Evolutionary conservation across 192 early-diverging fungal genomes (phyloP), one percentile per base, ranked within the genome.

Genomic region (Thamnidium elegans): DNA sequence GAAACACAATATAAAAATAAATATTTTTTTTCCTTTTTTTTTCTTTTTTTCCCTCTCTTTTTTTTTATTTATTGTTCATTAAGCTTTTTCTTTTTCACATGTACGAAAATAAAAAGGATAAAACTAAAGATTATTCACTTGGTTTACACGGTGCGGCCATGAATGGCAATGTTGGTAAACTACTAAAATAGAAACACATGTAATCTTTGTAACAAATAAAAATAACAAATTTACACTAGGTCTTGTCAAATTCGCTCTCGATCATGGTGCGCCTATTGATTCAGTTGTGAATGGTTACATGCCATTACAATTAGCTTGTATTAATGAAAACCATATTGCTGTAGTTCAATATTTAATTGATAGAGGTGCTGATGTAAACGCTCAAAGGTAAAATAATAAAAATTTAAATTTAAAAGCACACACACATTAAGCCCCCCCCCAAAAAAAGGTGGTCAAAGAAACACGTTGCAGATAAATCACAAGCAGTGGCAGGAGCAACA

Each of bases 341-440:
- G 81, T 91, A 3, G 75, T 89, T 50, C 85, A 87, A 63, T 82
- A 87, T 46, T 73, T 91, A 45, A 77, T 91, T 55, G 86, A 89
- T 11, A 82, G 81, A 62, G 89, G 87, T 17, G 88, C 89, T 19
- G 81, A 87, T 67, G 77, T 84, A 43, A 89, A 91, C 65, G 78
- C 86, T 0, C 86, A 78, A 50, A 79, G 83, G 42, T 68, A 66
- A 48, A 6, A 48, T 10, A 48, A 48, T 10, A 48, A 15, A 19
- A 15, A 19, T 48, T n/a, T n/a, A n/a, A n/a, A n/a, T n/a, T n/a
- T n/a, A n/a, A n/a, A n/a, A n/a, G n/a, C n/a, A n/a, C n/a, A n/a
- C n/a, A n/a, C n/a, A n/a, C n/a, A n/a, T n/a, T n/a, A n/a, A n/a
- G n/a, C n/a, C n/a, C n/a, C n/a, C n/a, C n/a, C n/a, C n/a, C n/a